Percentiles rank a stretch among this genome's conserved stretches.
Evolutionary conservation across 2,329 filamentous ascomycete species (phyloP).

Genomic region (Nemania abortiva): DNA sequence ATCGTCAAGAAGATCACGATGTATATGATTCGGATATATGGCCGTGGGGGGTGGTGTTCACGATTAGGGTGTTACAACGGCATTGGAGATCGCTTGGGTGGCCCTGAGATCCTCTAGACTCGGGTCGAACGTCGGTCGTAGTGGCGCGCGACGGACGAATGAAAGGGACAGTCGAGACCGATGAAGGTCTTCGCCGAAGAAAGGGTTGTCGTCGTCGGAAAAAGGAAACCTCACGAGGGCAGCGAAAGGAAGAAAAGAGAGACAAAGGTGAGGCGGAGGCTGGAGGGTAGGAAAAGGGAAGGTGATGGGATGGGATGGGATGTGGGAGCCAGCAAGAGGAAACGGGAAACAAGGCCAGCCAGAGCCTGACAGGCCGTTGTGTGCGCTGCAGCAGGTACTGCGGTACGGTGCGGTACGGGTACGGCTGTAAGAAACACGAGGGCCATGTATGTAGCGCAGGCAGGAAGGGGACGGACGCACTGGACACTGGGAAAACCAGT

Average conservation of each 20-base stretch:
- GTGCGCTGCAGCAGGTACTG: neutral
- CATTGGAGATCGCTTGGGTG: constrained; percentile 45
- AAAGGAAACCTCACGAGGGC: constrained; percentile 51
- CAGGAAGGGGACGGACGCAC: neutral
- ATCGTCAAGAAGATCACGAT: constrained; percentile 49
- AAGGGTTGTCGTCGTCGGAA: constrained; percentile 49
- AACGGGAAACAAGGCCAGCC: constrained; percentile 48
- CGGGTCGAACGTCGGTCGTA: constrained; percentile 44
- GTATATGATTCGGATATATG: constrained; percentile 38
- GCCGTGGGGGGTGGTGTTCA: constrained; percentile 45
- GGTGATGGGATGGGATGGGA: constrained; percentile 39
- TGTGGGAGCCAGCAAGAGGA: constrained; percentile 41
- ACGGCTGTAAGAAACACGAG: constrained; percentile 22
- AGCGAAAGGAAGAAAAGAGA: constrained; percentile 50
- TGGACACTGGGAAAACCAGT: neutral
- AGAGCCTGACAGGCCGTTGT: constrained; percentile 13
- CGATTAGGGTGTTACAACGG: constrained; percentile 47
- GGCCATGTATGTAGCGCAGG: neutral
- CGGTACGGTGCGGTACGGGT: constrained; percentile 25
- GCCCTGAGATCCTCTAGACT: constrained; percentile 44
- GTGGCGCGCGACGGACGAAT: constrained; percentile 41
- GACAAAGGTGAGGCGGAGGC: constrained; percentile 50
- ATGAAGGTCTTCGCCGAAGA: constrained; percentile 45
- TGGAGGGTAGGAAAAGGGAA: constrained; percentile 46
- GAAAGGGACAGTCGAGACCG: constrained; percentile 45